Base-by-base conservation (phyloP, 257 asterid species). In the Przewalskia tangutica region DNA sequence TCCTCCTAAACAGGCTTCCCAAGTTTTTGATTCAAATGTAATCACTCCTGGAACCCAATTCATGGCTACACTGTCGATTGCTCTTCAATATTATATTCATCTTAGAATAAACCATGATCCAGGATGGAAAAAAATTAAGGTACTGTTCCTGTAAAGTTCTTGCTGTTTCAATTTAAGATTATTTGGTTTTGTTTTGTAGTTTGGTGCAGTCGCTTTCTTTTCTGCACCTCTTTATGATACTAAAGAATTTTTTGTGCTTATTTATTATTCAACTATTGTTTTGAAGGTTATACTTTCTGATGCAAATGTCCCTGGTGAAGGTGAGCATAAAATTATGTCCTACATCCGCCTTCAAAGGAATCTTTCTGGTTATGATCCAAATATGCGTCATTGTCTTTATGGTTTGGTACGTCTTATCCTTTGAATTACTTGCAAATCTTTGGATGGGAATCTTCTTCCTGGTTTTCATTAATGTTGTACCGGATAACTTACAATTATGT, bases 221-320 rank as follows among this genome's bases (percentile, higher is more conserved):
- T 75, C 63, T 50, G 14, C 32, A 42, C 77, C 62, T 75, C 44
- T 14, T 27, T 75, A 50, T 27, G 80, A 27, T 75, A 50, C 44
- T 23, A 75, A 32, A 34, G 13, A 32, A 17, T 80, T 65, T 16
- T 64, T 53, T 80, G 42, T 27, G 32, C 32, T 27, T 27, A 27
- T 36, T 63, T 80, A 77, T 18, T 48, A 60, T 27, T 76, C 17
- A 32, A n/a, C 66, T 75, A 13, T 40, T 46, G 23, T 23, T 56
- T 17, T 77, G 87, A 67, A 91, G 97, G 95, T 93, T 16, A 90
- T 93, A 65, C 88, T 93, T 2, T 93, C 97, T 0, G 94, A 91
- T 79, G 88, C 89, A 68, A 90, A 87, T 86, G 96, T 88, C 58
- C 97, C 96, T 0, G 97, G 97, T 2, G 97, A 93, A 80, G 96